Conservation (phyloP, 306 rosid species). For the Corylus avellana region DNA sequence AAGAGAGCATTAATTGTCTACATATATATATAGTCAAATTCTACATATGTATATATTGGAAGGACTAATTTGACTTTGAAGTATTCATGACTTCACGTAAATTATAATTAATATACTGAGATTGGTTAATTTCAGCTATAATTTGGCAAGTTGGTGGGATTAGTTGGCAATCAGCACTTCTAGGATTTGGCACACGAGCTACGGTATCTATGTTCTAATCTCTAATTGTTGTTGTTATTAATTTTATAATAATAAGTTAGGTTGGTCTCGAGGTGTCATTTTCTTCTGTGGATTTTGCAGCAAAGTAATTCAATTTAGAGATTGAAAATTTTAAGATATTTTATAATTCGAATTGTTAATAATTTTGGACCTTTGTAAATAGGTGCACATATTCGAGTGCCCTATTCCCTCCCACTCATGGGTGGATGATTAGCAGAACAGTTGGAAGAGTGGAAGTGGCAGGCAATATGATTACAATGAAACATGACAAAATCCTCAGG, state of each 20-base stretch:
- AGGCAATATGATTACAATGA: conserved; percentile 24
- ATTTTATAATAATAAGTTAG: not conserved
- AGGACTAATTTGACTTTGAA: too few relatives aligned
- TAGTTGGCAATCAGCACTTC: not conserved
- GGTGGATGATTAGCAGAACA: not conserved
- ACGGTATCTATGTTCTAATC: not conserved
- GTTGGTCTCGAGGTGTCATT: conserved; percentile 1
- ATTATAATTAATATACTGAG: not conserved
- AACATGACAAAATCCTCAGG: conserved; percentile 11
- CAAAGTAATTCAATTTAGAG: too few relatives aligned
- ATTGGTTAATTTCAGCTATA: not conserved
- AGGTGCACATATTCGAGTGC: too few relatives aligned
- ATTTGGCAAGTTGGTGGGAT: not conserved
- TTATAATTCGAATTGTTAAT: too few relatives aligned
- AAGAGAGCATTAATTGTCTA: too few relatives aligned
- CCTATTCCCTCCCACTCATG: too few relatives aligned
- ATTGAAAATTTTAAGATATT: too few relatives aligned
- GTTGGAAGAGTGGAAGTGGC: conserved; percentile 11
- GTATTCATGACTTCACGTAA: not conserved
- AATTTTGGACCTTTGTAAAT: too few relatives aligned
- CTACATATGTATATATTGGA: not conserved
- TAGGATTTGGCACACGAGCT: not conserved
- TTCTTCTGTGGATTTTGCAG: too few relatives aligned
- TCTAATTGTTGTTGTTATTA: not conserved
- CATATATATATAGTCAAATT: not conserved